phyloP scores from a whole-genome alignment of 2,329 filamentous ascomycete genomes.

The Talaromyces sp. region DNA sequence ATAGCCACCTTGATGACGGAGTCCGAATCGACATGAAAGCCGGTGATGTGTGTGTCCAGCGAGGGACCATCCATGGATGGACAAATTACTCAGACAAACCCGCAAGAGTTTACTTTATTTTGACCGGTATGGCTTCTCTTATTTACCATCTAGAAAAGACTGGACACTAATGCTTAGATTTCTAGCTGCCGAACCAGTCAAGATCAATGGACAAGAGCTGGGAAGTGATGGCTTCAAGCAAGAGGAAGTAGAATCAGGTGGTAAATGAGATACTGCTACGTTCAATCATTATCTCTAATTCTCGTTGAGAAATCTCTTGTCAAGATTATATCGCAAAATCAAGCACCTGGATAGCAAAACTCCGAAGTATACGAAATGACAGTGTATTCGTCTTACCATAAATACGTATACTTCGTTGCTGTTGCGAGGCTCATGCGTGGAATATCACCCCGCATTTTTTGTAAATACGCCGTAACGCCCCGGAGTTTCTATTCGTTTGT shows the following conservation, averaged over 20 bases:
- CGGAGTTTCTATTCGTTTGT: neutral
- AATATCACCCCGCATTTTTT: neutral
- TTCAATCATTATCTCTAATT: neutral
- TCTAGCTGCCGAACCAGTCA: slow-evolving; percentile 3
- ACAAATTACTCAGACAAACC: slow-evolving; percentile 5
- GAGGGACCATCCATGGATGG: slow-evolving; percentile 8
- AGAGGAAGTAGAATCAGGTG: slow-evolving; percentile 4
- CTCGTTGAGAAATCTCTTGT: no score
- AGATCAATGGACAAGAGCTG: slow-evolving; percentile 1
- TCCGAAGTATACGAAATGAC: neutral
- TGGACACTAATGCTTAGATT: neutral
- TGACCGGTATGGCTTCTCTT: neutral
- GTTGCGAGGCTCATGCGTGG: no score
- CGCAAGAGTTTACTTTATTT: slow-evolving; percentile 6
- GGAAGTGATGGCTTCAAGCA: neutral
- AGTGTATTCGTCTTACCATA: neutral
- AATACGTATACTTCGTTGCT: neutral
- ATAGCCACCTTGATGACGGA: slow-evolving; percentile 6
- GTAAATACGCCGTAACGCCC: neutral
- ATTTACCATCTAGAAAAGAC: neutral
- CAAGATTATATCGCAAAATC: no score
- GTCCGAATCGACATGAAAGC: slow-evolving; percentile 10
- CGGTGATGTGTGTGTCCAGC: slow-evolving; percentile 5
- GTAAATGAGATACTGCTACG: neutral
- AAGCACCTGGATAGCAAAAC: neutral